Base-by-base conservation (phyloP, 805 yeast species). In the Metschnikowia kunwiensis region DNA sequence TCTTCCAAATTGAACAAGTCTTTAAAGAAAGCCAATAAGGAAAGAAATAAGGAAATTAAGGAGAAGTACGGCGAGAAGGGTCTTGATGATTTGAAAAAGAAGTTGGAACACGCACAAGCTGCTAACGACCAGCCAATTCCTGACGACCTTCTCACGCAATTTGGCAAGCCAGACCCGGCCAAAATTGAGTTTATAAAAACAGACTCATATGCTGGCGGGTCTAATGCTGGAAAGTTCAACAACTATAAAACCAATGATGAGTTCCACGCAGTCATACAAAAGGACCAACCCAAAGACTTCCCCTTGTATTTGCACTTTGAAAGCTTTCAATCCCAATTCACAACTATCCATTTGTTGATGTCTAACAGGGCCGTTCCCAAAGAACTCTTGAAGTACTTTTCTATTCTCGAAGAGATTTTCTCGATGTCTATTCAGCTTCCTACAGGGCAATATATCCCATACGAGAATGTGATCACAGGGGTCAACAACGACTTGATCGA, bases 51-150 rank as follows among this genome's bases (percentile, higher is more conserved):
- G 27, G 70, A 73, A 9, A 77, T 87, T 55, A 70, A 69, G 36
- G 57, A 54, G 3, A 57, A 64, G 14, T 68, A 75, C 36, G 91
- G 89, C 11, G 67, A 70, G 27, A 67, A 67, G 0, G 95, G 93
- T 0, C 73, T 84, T 27, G 58, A 61, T 12, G 51, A 71, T 24
- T 60, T 86, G 27, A 75, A 63, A 9, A 56, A 69, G 17, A 64
- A 66, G 32, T 64, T 93, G 26, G 70, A 78, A 17, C 43, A 53
- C 0, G 97, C 97, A 0, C 80, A 78, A 49, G 65, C 56, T 2
- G 70, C 67, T 30, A 91, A 91, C 57, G 84, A 86, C 54, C 63
- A 52, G n/a, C 82, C 84, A 15, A 83, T 93, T 43, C 97, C 97
- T 0, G 72, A 75, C 8, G 71, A 70, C 1, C 61, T 88, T 5